Percentiles rank a stretch among this genome's conserved stretches.
These are phyloP conservation scores for Serendipita sp. DNA, from an alignment of 1,284 basidiomycete species.

Conservation along the genomic window DNA sequence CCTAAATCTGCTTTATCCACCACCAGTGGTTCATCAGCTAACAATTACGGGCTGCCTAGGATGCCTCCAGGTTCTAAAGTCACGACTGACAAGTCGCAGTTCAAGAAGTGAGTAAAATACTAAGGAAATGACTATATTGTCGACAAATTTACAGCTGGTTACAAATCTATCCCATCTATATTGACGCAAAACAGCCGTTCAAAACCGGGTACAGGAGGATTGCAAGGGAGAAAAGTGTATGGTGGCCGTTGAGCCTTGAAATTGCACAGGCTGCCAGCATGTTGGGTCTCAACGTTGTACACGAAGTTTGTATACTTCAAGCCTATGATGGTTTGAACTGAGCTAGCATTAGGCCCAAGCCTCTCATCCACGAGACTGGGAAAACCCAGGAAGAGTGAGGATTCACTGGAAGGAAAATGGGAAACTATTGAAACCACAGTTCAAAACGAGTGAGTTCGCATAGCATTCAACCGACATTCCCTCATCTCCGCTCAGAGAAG, in stretches of 20 bases:
- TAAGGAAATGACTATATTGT: conserved; percentile 7
- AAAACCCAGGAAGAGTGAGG: conserved; percentile 85
- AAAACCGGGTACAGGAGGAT: conserved; percentile 73
- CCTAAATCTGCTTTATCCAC: not conserved
- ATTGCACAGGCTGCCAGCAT: conserved; percentile 73
- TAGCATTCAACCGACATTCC: not conserved
- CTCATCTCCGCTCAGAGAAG: conserved; percentile 43
- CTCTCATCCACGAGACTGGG: conserved; percentile 89
- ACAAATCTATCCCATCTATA: conserved; percentile 90
- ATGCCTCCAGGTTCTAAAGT: not conserved
- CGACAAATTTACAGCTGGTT: conserved; percentile 53
- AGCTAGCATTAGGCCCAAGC: conserved; percentile 36
- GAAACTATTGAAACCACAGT: conserved; percentile 48
- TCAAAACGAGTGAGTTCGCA: conserved; percentile 61
- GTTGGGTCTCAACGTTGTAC: conserved; percentile 65
- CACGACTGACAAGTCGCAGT: conserved; percentile 56
- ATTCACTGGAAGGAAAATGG: conserved; percentile 83
- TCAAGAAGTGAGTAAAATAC: conserved; percentile 46
- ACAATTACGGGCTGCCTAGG: conserved; percentile 8
- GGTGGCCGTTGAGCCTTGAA: conserved; percentile 88
- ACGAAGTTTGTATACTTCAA: conserved; percentile 43
- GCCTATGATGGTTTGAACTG: not conserved
- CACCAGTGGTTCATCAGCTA: not conserved
- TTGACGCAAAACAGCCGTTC: conserved; percentile 86
- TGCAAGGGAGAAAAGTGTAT: conserved; percentile 63